A percentile compares a stretch with the other conserved stretches of the same genome.
Conservation (phyloP, 2,329 filamentous ascomycete genomes). For the Corinectria fuckeliana region DNA sequence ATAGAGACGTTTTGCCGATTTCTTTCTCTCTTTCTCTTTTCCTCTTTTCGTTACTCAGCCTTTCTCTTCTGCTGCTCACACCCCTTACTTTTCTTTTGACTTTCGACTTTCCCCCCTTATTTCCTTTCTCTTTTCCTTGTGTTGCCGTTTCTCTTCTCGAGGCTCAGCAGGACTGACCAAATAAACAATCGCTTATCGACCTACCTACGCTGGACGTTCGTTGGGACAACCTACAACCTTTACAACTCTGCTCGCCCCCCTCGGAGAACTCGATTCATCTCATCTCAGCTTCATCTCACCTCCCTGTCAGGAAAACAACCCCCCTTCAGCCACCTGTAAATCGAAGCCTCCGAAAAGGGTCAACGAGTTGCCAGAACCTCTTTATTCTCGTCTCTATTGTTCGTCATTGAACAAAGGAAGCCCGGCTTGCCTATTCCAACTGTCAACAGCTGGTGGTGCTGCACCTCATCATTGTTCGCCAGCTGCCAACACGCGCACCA, state of each 20-base stretch:
- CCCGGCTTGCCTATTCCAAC: neutral
- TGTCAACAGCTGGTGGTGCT: conserved; percentile 1
- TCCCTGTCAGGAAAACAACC: neutral
- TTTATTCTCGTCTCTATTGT: conserved; percentile 6
- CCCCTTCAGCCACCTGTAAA: neutral
- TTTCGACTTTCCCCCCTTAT: conserved; percentile 18
- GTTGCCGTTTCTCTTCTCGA: conserved; percentile 24
- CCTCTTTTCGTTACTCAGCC: conserved; percentile 27
- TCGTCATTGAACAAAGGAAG: conserved; percentile 3
- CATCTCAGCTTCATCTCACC: neutral
- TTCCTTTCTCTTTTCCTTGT: conserved; percentile 25
- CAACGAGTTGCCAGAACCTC: neutral
- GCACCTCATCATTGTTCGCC: conserved; percentile 14
- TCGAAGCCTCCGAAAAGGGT: neutral
- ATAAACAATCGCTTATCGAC: conserved; percentile 20
- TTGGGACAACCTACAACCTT: neutral
- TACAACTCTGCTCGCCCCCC: neutral
- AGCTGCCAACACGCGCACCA: neutral
- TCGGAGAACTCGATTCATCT: neutral
- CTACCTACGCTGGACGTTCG: conserved; percentile 30
- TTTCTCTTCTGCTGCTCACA: conserved; percentile 9
- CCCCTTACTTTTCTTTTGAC: conserved; percentile 13
- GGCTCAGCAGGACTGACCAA: conserved; percentile 38
- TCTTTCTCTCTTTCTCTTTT: conserved; percentile 23
- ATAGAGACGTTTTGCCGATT: conserved; percentile 26